phyloP scores from a whole-genome alignment of 768 basidiomycete genomes.

The Sporobolomyces phaffii region DNA sequence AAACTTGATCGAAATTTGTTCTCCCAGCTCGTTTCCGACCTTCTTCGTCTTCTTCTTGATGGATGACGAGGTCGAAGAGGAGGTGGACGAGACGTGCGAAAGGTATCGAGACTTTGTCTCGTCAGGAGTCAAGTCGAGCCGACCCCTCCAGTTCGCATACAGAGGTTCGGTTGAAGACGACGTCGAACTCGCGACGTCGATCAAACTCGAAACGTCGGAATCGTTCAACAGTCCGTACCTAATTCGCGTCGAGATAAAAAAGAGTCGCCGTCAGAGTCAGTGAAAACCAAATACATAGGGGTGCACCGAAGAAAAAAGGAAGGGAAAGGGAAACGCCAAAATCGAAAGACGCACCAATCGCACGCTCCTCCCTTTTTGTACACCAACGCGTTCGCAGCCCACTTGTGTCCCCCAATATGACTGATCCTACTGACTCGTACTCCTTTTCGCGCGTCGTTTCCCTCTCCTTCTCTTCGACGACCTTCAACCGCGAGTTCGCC shows the following conservation, averaged over 20 bases:
- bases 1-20: constrained; percentile 28
- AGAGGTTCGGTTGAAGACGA: not conserved
- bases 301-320: not conserved
- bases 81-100: not conserved
- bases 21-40: constrained; percentile 26
- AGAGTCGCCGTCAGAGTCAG: no score
- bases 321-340: not conserved
- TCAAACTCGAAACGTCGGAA: constrained; percentile 27
- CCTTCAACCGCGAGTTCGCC: constrained; percentile 10
- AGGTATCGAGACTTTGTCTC: constrained; percentile 3
- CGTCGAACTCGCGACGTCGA: constrained; percentile 6
- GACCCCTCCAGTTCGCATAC: constrained; percentile 38
- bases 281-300: constrained; percentile 4
- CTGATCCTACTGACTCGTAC: constrained; percentile 35
- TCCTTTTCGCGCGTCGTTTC: not conserved
- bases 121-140: constrained; percentile 14
- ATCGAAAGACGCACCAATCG: constrained; percentile 20
- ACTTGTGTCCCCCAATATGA: constrained; percentile 43
- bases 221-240: constrained; percentile 41
- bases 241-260: no score
- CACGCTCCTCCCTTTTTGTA: constrained; percentile 6
- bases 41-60: not conserved
- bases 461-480: not conserved
- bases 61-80: not conserved
- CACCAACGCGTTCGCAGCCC: constrained; percentile 28